Evolutionary conservation across 140 eudicot genomes (phyloP), one percentile per base, ranked within the genome.

Genomic region (Stevia rebaudiana): DNA sequence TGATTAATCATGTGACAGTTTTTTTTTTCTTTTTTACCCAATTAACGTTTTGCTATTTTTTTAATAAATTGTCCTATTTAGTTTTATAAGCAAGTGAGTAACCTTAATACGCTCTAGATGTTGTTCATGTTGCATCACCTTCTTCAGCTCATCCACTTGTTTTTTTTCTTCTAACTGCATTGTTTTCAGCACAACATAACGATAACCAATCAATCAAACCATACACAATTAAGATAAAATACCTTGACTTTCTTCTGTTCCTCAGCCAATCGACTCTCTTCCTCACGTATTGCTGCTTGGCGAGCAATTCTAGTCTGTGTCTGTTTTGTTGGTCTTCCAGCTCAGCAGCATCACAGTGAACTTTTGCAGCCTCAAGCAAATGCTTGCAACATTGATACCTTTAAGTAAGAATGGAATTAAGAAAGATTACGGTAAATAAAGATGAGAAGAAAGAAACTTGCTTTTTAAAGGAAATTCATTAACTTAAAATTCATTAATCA

Each of bases 311-410:
- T 23, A 77, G 74, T 66, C 95, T 88, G 66, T 88, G 87, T 72
- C 73, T 67, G 68, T 75, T 85, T 75, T 76, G 84, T 72, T 79
- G 78, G 57, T 92, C 95, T 69, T 92, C 96, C 18, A 78, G 78
- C 80, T 92, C 96, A 76, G 98, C 98, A 69, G 84, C 92, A 70
- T 92, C 94, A 67, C 86, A 75, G 44, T 92, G 95, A 40, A 88
- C 88, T 75, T 81, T 88, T 36, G 98, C 98, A 58, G 88, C 95
- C 42, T 83, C 95, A 8, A 88, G 87, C 79, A 92, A 79, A 80
- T 92, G 96, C 78, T 92, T 83, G 81, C 98, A 92, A 53, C 88
- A 92, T 48, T n/a, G n/a, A n/a, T n/a, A n/a, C n/a, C n/a, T n/a
- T n/a, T n/a, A n/a, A n/a, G n/a, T n/a, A n/a, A n/a, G n/a, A n/a